These are phyloP conservation scores for Aspergillus heteromorphus DNA, from an alignment of 495 filamentous ascomycete species.

Conservation along the genomic window DNA sequence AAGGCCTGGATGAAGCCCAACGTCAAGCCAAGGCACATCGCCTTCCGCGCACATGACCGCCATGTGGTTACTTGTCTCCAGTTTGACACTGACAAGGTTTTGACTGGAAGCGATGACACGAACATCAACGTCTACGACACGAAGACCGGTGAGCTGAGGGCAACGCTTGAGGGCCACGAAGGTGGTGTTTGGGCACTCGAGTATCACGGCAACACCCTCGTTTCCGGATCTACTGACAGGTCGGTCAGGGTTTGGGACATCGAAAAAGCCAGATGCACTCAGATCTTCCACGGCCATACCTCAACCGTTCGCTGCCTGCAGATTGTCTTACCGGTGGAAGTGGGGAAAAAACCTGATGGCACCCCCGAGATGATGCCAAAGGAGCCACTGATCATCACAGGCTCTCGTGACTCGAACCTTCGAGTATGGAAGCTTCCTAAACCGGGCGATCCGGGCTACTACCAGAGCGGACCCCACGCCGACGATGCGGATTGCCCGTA, in stretches of 20 bases:
- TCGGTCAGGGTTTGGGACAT: conserved; percentile 98
- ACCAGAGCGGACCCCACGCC: conserved; percentile 66
- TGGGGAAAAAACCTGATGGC: conserved; percentile 68
- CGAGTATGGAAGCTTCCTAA: conserved; percentile 95
- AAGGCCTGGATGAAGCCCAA: conserved; percentile 84
- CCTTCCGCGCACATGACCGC: conserved; percentile 89
- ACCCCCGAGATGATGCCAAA: conserved; percentile 81
- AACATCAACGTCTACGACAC: conserved; percentile 99
- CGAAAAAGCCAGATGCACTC: conserved; percentile 79
- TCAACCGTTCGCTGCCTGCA: conserved; percentile 95
- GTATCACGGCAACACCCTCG: conserved; percentile 89
- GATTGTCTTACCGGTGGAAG: conserved; percentile 81
- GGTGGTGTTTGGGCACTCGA: conserved; percentile 98
- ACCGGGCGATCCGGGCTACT: conserved; percentile 64
- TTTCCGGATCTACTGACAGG: conserved; percentile 94
- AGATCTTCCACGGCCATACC: conserved; percentile 95
- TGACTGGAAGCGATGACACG: conserved; percentile 96
- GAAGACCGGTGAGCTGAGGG: conserved; percentile 80
- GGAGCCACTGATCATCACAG: conserved; percentile 92
- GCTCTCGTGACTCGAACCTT: conserved; percentile 89
- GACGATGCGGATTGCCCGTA: conserved; percentile 88
- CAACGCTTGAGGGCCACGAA: conserved; percentile 84
- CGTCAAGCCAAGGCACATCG: conserved; percentile 86
- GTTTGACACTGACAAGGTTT: conserved; percentile 95
- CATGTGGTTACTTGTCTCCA: conserved; percentile 98